Base-by-base conservation (phyloP, 2,329 filamentous ascomycete genomes). In the Fusarium sp. region DNA sequence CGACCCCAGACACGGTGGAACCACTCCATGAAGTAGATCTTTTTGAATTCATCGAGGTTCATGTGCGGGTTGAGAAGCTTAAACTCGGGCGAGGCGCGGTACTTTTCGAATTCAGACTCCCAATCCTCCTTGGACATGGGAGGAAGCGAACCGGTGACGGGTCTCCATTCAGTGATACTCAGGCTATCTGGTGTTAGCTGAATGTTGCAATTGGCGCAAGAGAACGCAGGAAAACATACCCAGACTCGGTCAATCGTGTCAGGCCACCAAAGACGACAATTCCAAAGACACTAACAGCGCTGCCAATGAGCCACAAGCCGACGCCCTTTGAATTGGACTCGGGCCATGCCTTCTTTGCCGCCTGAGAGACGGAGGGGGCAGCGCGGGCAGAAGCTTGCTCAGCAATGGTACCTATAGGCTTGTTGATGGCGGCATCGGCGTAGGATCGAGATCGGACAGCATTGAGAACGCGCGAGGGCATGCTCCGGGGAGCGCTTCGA, bases 21-120 rank as follows among this genome's bases (percentile, higher is more conserved):
- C 96, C 96, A 99, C 84, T 99, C 96, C 96, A 98, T 98, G 80
- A 92, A 99, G 87, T 98, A 99, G 72, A 99, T 99, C 78, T 96
- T 92, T 81, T 98, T 98, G 84, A 98, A 99, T 79, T 99, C 96
- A 61, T 90, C 87, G 58, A 99, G 85, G 33, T 88, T 91, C 96
- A 99, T 99, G 79, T 93, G 89, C 33, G 94, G 92, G 82, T 99
- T 99, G 73, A 99, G 87, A 66, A 94, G 88, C 76, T 92, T 89
- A 83, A 95, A 99, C 81, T 99, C 96, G 66, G 96, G 96, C 21
- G 94, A 97, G 43, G 92, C 89, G 70, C 92, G 91, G 84, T 99
- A 99, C 81, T 97, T 96, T 57, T 90, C 84, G 82, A 98, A 99
- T 76, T 98, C 96, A 69, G 90, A 89, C 73, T 97, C 91, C 96